These are phyloP conservation scores for Gaeumannomyces sp. DNA, from an alignment of 2,329 filamentous ascomycete species.

Conservation along the genomic window DNA sequence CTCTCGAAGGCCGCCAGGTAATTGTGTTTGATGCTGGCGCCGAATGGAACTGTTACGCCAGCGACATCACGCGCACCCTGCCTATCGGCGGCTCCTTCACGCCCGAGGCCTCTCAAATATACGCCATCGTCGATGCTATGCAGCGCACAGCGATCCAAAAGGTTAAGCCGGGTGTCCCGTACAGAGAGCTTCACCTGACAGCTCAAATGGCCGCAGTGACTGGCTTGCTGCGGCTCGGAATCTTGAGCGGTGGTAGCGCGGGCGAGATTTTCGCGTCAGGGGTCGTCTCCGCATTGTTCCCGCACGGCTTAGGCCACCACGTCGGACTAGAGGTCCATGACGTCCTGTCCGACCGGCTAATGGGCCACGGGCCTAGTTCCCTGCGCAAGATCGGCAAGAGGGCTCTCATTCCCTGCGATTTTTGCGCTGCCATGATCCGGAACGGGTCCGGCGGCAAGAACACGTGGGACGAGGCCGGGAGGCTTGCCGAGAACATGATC, in stretches of 20 bases:
- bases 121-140: slow-evolving; percentile 75
- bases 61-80: slow-evolving; percentile 84
- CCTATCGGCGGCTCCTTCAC: slow-evolving; percentile 64
- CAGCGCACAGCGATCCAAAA: slow-evolving; percentile 66
- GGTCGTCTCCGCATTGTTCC: slow-evolving; percentile 57
- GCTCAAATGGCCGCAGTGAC: slow-evolving; percentile 67
- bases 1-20: slow-evolving; percentile 62
- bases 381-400: slow-evolving; percentile 30
- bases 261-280: slow-evolving; percentile 47
- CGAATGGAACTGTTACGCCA: slow-evolving; percentile 80
- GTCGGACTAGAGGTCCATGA: slow-evolving; percentile 62
- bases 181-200: slow-evolving; percentile 64
- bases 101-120: slow-evolving; percentile 63
- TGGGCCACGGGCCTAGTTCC: slow-evolving; percentile 15
- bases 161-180: slow-evolving; percentile 63
- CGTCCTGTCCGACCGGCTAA: slow-evolving; percentile 37
- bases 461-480: background rate
- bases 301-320: slow-evolving; percentile 59
- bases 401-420: slow-evolving; percentile 7
- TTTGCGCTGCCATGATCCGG: slow-evolving; percentile 21
- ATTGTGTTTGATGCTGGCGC: slow-evolving; percentile 83
- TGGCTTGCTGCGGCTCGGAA: slow-evolving; percentile 64
- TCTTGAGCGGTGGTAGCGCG: slow-evolving; percentile 57
- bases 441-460: slow-evolving; percentile 25
- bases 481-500: slow-evolving; percentile 56